Evolutionary conservation across 192 early-diverging fungal species (phyloP).

Genomic region (Cladochytrium replicatum): DNA sequence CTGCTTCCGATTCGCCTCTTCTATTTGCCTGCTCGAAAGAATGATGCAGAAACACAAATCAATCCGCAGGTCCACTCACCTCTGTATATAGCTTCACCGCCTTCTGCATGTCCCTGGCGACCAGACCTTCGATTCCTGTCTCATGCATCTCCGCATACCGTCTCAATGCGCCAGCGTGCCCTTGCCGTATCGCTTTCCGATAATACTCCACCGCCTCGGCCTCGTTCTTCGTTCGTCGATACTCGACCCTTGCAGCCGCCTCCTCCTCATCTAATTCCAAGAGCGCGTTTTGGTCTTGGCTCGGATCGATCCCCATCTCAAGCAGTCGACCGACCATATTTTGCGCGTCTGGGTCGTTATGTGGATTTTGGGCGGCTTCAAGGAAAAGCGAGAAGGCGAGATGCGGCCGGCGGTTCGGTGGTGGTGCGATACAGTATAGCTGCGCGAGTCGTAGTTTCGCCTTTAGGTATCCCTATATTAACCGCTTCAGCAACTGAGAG

Average conservation of each 20-base stretch:
- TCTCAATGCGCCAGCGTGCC: constrained; percentile 24
- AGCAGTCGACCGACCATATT: constrained; percentile 35
- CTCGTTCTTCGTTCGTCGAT: neutral
- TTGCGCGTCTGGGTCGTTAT: constrained; percentile 27
- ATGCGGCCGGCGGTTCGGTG: constrained; percentile 14
- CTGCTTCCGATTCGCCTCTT: neutral
- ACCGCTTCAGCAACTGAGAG: neutral
- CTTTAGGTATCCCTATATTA: constrained; percentile 6
- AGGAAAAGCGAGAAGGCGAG: constrained; percentile 15
- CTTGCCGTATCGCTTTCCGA: constrained; percentile 22
- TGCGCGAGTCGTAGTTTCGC: neutral
- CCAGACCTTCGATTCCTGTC: constrained; percentile 23
- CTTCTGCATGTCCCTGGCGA: constrained; percentile 26
- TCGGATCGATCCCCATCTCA: constrained; percentile 26
- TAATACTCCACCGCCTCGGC: constrained; percentile 22
- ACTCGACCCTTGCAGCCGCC: constrained; percentile 6
- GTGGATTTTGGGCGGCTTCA: constrained; percentile 11
- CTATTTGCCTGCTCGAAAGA: constrained; percentile 1
- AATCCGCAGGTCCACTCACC: constrained; percentile 11
- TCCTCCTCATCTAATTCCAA: constrained; percentile 7
- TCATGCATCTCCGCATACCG: constrained; percentile 31
- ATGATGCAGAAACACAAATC: neutral
- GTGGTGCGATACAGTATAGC: constrained; percentile 10
- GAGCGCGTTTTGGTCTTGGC: neutral
- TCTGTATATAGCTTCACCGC: constrained; percentile 29